phyloP scores from a whole-genome alignment of 2,329 filamentous ascomycete genomes.

The Neonectria coccinea region DNA sequence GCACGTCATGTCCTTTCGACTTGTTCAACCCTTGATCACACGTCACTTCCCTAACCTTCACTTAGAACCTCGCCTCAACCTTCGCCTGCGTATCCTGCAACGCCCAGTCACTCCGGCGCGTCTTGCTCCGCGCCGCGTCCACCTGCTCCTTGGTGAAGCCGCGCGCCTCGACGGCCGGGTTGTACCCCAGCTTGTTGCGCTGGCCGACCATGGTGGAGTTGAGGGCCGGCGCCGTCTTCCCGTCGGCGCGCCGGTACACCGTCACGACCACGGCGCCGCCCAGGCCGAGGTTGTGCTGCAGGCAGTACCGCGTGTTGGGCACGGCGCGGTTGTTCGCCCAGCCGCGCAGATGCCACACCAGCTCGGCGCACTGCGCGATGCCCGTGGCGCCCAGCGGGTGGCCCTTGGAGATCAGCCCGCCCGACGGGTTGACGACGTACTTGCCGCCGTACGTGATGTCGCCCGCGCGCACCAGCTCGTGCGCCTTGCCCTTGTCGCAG shows the following conservation, averaged over 20 bases:
- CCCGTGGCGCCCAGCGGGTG: conserved; percentile 94
- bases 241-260: conserved; percentile 88
- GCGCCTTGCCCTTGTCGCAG: conserved; percentile 82
- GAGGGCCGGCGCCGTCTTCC: conserved; percentile 70
- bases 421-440: conserved; percentile 91
- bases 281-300: conserved; percentile 94
- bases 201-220: conserved; percentile 73
- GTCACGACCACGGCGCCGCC: conserved; percentile 92
- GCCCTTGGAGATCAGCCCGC: conserved; percentile 94
- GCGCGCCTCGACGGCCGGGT: conserved; percentile 89
- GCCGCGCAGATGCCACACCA: conserved; percentile 94
- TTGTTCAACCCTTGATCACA: neutral
- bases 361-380: conserved; percentile 93
- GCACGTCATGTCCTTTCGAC: neutral
- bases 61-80: conserved; percentile 54
- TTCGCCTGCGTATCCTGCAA: conserved; percentile 70
- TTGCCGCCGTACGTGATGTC: conserved; percentile 92
- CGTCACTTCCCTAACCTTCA: neutral
- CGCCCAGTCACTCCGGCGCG: conserved; percentile 76
- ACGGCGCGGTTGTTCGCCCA: conserved; percentile 93
- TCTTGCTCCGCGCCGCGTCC: conserved; percentile 76
- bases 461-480: conserved; percentile 87
- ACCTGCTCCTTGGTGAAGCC: conserved; percentile 87
- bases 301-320: conserved; percentile 74
- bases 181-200: conserved; percentile 82